Conservation (phyloP, 345 rosid species). For the Camelina sativa region DNA sequence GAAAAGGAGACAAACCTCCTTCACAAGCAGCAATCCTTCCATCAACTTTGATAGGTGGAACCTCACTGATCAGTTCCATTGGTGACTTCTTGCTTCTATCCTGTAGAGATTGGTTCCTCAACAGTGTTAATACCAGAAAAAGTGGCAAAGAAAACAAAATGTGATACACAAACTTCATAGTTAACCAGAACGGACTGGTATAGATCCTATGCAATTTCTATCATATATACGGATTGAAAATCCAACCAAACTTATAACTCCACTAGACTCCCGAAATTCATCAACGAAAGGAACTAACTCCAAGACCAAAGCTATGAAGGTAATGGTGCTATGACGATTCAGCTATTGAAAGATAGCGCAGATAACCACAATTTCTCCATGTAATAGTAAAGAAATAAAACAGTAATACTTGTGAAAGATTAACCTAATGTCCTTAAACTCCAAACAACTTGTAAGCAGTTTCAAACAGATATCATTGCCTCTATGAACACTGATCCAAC, state of each 20-base stretch:
- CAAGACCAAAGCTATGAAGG: not conserved
- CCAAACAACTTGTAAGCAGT: constrained; percentile 1
- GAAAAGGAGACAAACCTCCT: constrained; percentile 68
- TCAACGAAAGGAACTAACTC: not conserved
- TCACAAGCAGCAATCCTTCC: constrained; percentile 98
- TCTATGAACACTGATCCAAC: not conserved
- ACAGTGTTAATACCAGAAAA: not conserved
- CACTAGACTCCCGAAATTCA: not conserved
- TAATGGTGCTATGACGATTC: not conserved
- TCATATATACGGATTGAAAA: not conserved
- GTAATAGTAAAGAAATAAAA: not conserved
- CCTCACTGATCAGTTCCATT: constrained; percentile 96
- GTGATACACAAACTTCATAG: not conserved
- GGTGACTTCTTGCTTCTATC: constrained; percentile 94
- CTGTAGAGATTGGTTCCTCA: constrained; percentile 43
- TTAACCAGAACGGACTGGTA: not conserved
- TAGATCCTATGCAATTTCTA: not conserved
- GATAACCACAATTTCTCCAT: constrained; percentile 1
- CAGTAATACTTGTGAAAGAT: not conserved
- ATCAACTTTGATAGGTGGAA: constrained; percentile 93
- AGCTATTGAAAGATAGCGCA: not conserved
- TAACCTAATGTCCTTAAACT: not conserved
- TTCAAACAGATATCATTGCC: not conserved
- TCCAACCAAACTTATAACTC: not conserved
- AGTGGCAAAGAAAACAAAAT: not conserved